Evolutionary conservation across 768 basidiomycete genomes (phyloP).

Genomic region (Leccinum obscurum): DNA sequence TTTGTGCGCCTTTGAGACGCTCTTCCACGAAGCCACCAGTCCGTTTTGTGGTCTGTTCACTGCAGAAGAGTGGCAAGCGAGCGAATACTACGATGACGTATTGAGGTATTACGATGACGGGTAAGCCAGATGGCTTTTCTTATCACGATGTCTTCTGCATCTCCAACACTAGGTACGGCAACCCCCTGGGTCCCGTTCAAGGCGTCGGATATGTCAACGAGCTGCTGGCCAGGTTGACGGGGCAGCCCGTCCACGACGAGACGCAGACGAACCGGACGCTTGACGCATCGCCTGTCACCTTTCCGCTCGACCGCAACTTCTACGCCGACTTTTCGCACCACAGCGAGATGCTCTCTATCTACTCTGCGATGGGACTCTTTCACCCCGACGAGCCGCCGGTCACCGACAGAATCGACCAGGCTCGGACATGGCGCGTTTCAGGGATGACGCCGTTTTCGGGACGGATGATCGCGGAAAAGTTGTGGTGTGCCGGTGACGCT

Average conservation of each 20-base stretch:
- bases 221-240: conserved; percentile 75
- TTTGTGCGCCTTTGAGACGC: conserved; percentile 79
- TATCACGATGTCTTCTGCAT: background rate
- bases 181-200: conserved; percentile 68
- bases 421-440: conserved; percentile 53
- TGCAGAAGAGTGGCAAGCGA: conserved; percentile 57
- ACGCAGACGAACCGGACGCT: conserved; percentile 81
- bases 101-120: conserved; percentile 79
- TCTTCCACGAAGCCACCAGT: conserved; percentile 48
- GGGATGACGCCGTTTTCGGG: conserved; percentile 73
- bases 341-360: conserved; percentile 80
- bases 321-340: conserved; percentile 89
- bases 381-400: conserved; percentile 28
- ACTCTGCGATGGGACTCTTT: conserved; percentile 59
- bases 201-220: conserved; percentile 90
- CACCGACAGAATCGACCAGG: conserved; percentile 20
- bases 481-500: conserved; percentile 43
- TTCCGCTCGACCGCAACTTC: conserved; percentile 66
- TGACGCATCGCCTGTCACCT: conserved; percentile 60
- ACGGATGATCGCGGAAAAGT: conserved; percentile 70
- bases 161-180: conserved; percentile 55
- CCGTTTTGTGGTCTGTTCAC: conserved; percentile 75
- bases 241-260: conserved; percentile 58
- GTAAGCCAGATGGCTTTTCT: conserved; percentile 35
- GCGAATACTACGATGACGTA: conserved; percentile 72